Percentiles rank a stretch among this genome's conserved stretches.
Conservation (phyloP, 805 yeast species). For the Wickerhamiella cacticola region DNA sequence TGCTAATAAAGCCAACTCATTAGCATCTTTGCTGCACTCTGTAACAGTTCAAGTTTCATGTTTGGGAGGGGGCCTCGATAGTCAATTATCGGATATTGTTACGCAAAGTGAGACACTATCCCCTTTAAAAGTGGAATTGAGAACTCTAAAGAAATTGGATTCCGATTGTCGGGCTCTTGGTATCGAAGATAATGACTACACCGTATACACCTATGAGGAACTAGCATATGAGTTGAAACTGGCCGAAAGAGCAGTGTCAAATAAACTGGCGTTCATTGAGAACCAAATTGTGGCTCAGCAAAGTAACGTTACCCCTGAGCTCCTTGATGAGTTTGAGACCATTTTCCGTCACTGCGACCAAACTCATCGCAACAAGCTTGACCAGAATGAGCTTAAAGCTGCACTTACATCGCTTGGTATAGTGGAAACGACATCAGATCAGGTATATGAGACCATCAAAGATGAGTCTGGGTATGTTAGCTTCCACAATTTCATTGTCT, state of each 20-base stretch:
- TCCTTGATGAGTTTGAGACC: conserved; percentile 35
- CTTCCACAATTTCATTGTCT: conserved; percentile 28
- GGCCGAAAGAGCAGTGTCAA: conserved; percentile 31
- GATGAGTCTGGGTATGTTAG: conserved; percentile 23
- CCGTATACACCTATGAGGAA: conserved; percentile 30
- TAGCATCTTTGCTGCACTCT: conserved; percentile 23
- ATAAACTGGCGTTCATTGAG: conserved; percentile 35
- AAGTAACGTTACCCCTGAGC: conserved; percentile 28
- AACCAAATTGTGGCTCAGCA: conserved; percentile 31
- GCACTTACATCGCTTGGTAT: conserved; percentile 36
- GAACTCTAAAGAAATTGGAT: conserved; percentile 24
- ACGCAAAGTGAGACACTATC: conserved; percentile 29
- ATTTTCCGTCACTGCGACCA: conserved; percentile 35
- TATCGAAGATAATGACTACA: conserved; percentile 32
- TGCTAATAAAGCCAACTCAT: conserved; percentile 29
- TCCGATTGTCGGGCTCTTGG: conserved; percentile 27
- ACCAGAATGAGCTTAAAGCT: conserved; percentile 34
- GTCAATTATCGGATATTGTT: conserved; percentile 31
- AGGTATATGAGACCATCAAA: conserved; percentile 29
- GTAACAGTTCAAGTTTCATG: conserved; percentile 25
- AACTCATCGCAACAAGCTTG: conserved; percentile 26
- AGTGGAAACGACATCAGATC: conserved; percentile 28
- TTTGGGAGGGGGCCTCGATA: conserved; percentile 30
- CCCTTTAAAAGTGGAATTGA: conserved; percentile 28
- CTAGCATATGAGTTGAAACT: conserved; percentile 31